A percentile compares a stretch with the other conserved stretches of the same genome.
phyloP scores from a whole-genome alignment of 306 rosid species.

The Prunus padus region DNA sequence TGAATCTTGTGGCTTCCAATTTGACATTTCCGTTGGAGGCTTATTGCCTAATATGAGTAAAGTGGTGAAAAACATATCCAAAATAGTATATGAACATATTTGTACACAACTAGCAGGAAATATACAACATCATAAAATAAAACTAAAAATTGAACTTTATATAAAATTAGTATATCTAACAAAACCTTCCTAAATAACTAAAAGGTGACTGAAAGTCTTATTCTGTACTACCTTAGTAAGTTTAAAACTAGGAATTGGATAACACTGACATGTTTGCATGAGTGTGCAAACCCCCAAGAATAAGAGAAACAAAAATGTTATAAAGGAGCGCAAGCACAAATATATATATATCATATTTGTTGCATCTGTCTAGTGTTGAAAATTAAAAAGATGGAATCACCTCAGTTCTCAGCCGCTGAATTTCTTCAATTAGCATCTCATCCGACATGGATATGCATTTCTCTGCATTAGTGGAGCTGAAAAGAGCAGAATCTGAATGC shows the following conservation, averaged over 20 bases:
- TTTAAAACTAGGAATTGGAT: neutral
- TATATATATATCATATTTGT: neutral
- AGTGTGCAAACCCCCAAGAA: neutral
- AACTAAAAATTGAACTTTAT: neutral
- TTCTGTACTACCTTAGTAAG: neutral
- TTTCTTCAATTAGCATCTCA: conserved; percentile 60
- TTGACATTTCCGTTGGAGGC: conserved; percentile 60
- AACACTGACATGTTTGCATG: neutral
- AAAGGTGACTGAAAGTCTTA: neutral
- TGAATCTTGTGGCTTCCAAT: conserved; percentile 48
- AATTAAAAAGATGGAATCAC: conserved; percentile 31
- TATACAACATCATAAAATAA: neutral
- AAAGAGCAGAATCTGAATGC: conserved; percentile 25
- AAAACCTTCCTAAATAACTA: neutral
- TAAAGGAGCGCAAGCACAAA: neutral
- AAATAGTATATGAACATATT: neutral
- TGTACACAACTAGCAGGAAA: neutral
- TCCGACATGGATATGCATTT: conserved; percentile 38
- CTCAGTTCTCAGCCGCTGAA: conserved; percentile 59
- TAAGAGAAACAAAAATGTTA: neutral
- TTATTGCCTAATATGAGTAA: conserved; percentile 45
- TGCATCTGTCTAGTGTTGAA: neutral
- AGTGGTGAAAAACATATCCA: conserved; percentile 7
- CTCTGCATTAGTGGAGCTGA: conserved; percentile 25
- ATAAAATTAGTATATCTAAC: neutral